Evolutionary conservation across 345 rosid genomes (phyloP), one percentile per base, ranked within the genome.

Genomic region (Bretschneidera sinensis): DNA sequence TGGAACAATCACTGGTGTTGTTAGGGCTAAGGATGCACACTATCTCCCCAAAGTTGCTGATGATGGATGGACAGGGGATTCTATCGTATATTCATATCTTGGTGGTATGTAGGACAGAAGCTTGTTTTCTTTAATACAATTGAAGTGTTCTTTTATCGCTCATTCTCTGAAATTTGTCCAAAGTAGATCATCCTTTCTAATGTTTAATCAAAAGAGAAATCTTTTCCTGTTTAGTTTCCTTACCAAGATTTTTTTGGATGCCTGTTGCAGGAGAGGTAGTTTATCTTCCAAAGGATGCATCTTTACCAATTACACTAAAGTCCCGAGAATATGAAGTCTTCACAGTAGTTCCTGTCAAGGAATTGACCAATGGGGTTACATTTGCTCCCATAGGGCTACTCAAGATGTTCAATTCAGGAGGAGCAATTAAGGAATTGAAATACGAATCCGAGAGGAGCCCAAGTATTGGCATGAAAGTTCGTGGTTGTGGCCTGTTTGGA

Each of bases 401-500:
- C 51, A 68, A 79, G 76, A 84, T 81, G 87, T 79, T 81, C 79
- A 84, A 79, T 48, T 75, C 85, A 10, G 83, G 90, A 20, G 90
- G 85, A 52, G 91, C 85, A 24, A 70, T 81, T 57, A 73, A 71
- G 67, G 81, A 68, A 49, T 33, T 79, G 64, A 70, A 57, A 20
- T 75, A 80, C 56, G 76, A 77, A 34, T 39, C 71, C 1, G 61
- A 57, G 20, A 22, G 25, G 18, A 45, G 47, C 11, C 28, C 72
- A 54, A 55, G 48, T 17, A 71, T 73, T 0, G 21, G 25, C 49
- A 53, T 82, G 62, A 80, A 74, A 65, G 78, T 71, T 54, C 70
- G 74, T 0, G 85, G 91, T 3, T 76, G 79, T 20, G 91, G 84
- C 53, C 14, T 53, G 4, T 75, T 83, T 4, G 86, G 81, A 49